Base-by-base conservation (phyloP, 257 asterid species). In the Lycium barbarum region DNA sequence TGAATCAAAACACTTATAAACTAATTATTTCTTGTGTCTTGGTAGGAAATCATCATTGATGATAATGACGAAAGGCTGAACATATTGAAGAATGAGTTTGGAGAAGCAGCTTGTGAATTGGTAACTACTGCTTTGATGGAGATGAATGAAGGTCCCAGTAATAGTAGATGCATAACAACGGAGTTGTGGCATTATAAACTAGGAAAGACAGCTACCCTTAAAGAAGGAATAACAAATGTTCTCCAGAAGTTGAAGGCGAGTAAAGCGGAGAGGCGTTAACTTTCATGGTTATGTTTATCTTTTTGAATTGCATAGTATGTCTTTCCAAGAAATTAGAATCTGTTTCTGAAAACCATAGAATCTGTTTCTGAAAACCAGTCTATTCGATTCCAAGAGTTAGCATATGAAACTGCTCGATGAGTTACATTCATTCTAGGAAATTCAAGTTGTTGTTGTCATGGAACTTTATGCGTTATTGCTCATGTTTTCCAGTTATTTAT, bases 151-250 rank as follows among this genome's bases (percentile, higher is more conserved):
- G 84, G 83, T 40, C 45, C 5, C 35, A 61, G 85, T 33, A 40
- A 40, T 4, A 82, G 86, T 38, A 78, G 86, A 81, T 79, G 74
- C 61, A 33, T 22, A 9, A 59, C 81, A 20, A 36, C 76, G 11
- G 90, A 80, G 79, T 33, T 88, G 55, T 86, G 91, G 91, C 79
- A 88, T 22, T 53, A 40, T 9, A 35, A 79, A 10, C 51, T 61
- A 20, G 51, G 58, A 9, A 83, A 81, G 73, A 86, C 26, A 83
- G 89, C 91, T 4, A 61, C 79, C 3, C 66, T 88, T 36, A 79
- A 47, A n/a, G 89, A 88, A 73, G 91, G 88, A 1, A 83, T 57
- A 62, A 22, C 83, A 9, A 45, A 38, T n/a, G 13, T 76, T 62
- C 1, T 86, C 2, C 67, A 45, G 70, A 79, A 8, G 71, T 79